A percentile compares a stretch with the other conserved stretches of the same genome.
Evolutionary conservation across 306 rosid species (phyloP).

Genomic region (Vigna angularis): DNA sequence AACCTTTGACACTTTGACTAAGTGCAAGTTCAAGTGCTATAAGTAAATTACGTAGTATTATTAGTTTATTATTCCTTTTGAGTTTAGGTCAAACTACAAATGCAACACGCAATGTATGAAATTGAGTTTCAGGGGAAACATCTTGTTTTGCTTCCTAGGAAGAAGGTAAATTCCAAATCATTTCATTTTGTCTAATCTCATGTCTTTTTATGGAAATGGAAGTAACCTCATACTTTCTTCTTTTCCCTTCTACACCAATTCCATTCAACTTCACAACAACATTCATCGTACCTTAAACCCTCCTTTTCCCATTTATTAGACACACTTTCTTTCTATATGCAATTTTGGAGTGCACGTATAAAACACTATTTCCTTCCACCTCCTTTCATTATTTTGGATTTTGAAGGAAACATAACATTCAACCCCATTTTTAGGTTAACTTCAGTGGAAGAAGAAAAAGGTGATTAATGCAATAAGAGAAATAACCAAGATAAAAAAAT

Average conservation of each 20-base stretch:
- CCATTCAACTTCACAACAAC: background rate
- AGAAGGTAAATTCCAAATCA: background rate
- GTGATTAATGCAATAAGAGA: too few species aligned
- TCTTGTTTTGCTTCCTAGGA: background rate
- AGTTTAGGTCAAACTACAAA: background rate
- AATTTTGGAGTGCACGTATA: background rate
- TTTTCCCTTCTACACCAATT: background rate
- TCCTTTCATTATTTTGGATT: background rate
- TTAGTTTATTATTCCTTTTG: background rate
- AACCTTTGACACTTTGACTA: background rate
- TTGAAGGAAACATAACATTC: background rate
- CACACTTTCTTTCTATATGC: background rate
- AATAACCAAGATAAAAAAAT: too few species aligned
- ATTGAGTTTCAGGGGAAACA: conserved; percentile 14
- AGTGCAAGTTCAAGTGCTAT: background rate
- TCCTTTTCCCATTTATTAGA: background rate
- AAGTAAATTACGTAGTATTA: too few species aligned
- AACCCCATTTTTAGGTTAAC: too few species aligned
- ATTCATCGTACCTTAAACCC: background rate
- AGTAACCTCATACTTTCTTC: background rate
- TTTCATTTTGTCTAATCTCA: background rate
- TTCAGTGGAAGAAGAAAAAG: too few species aligned
- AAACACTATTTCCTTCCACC: background rate
- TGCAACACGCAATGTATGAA: conserved; percentile 9
- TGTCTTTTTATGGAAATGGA: background rate